Percentiles rank a stretch among this genome's conserved stretches.
Evolutionary conservation across 108 stramenopile genomes (phyloP).

Genomic region (Licmophora abbreviata): DNA sequence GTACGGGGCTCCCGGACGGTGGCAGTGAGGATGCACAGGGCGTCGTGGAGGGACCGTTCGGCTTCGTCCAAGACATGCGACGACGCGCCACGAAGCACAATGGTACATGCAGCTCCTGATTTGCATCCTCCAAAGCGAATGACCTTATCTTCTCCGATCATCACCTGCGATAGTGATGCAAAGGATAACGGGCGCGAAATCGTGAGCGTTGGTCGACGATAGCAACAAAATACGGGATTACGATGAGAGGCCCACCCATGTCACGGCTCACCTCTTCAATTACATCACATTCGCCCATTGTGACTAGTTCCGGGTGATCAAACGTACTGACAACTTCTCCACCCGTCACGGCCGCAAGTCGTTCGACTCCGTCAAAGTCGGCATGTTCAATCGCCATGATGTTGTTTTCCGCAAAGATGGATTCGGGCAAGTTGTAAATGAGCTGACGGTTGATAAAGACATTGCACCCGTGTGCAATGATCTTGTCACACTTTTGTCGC

Average conservation of each 20-base stretch:
- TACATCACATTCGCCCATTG: slow-evolving; percentile 88
- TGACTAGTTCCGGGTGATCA: slow-evolving; percentile 94
- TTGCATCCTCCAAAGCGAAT: slow-evolving; percentile 92
- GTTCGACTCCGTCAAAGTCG: slow-evolving; percentile 99
- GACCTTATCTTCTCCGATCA: slow-evolving; percentile 98
- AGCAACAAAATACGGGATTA: neutral
- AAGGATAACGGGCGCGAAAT: neutral
- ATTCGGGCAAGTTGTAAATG: slow-evolving; percentile 99
- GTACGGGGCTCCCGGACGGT: slow-evolving; percentile 94
- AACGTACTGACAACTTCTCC: slow-evolving; percentile 97
- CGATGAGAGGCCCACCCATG: neutral
- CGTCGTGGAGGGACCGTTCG: slow-evolving; percentile 96
- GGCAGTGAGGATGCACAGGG: slow-evolving; percentile 89
- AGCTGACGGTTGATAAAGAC: slow-evolving; percentile 99
- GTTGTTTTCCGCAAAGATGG: slow-evolving; percentile 91
- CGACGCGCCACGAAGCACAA: slow-evolving; percentile 95
- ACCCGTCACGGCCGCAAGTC: slow-evolving; percentile 93
- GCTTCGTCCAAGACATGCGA: slow-evolving; percentile 96
- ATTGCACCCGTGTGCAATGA: slow-evolving; percentile 94
- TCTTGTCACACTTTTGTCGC: slow-evolving; percentile 95
- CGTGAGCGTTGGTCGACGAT: neutral
- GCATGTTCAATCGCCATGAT: slow-evolving; percentile 99
- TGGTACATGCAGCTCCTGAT: slow-evolving; percentile 94
- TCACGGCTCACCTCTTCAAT: slow-evolving; percentile 63
- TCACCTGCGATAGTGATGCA: slow-evolving; percentile 39